Evolutionary conservation across 208 protist genomes (phyloP), one percentile per base, ranked within the genome.

Genomic region (Acanthamoeba quina): DNA sequence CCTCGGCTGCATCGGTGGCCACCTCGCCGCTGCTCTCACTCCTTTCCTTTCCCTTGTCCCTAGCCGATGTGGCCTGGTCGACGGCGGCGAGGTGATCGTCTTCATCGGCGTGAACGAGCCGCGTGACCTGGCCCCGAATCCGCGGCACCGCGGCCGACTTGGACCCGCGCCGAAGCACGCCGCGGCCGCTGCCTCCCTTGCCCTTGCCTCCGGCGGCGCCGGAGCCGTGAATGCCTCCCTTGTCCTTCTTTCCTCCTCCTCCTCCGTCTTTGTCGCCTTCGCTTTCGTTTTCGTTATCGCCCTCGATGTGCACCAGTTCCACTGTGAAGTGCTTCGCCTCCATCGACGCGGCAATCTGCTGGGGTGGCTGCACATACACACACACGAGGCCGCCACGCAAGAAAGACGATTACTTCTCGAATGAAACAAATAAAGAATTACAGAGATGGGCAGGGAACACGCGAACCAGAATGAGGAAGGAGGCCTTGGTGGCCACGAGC

Each of bases 271-370:
- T 76, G n/a, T 44, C 68, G 31, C 68, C 31, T 11, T 34, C 68
- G 68, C 34, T 26, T 76, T 76, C 68, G 68, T 29, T 44, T 44
- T 76, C 68, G 29, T 44, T 26, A 10, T 76, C 68, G 68, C 68
- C 11, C 9, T 72, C 29, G 13, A 41, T n/a, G 13, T 41, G 72
- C 1, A 80, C 72, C 37, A 80, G 72, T 2, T 80, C 72, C 15
- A 80, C 41, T 19, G 21, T 19, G 31, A 80, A 80, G 72, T 52
- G 15, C 72, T 80, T 80, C 15, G 72, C 72, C 24, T 80, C 72
- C 72, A 80, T 80, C 72, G 72, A 80, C 72, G 72, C 72, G 21
- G 72, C 72, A 10, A 80, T 19, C 21, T 52, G 31, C 10, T 80
- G 72, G 6, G 72, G 6, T 0, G 72, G 72, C 72, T 80, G 72